Evolutionary conservation across 257 asterid genomes (phyloP), one percentile per base, ranked within the genome.

Genomic region (Lycium barbarum): DNA sequence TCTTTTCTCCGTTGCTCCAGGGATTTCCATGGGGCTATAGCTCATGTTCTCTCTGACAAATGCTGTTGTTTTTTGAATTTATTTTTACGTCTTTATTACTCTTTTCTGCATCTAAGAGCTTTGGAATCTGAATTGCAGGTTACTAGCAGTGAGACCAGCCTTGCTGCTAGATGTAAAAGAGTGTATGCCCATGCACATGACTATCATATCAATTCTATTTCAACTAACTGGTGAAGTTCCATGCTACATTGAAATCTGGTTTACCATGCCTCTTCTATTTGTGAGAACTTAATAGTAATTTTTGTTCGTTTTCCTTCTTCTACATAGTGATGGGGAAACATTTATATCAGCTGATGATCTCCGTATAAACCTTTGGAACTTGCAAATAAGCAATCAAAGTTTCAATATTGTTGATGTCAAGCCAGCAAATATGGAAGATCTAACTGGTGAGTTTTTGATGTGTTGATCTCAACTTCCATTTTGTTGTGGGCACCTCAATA

Each of bases 311-410:
- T 63, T 83, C 8, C 38, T 74, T 26, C 85, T 90, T 82, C 85
- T 79, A 76, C 87, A 72, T 93, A 94, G 98, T 89, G 98, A 94
- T 84, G 97, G 97, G 83, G 97, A 94, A 88, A 94, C 98, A 80
- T 94, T 94, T 90, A 92, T 94, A 94, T 94, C 98, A 83, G 97
- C 98, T 85, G 98, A 94, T 88, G 98, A 94, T 88, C 92, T 94
- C 59, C 92, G 97, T 79, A 89, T 94, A 88, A 94, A 94, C 89
- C 97, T 94, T 67, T 94, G 98, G 98, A 94, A 94, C 91, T 90
- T 94, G 91, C 96, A 94, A 89, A 92, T 94, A 84, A 94, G 97
- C 85, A 92, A 90, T 88, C 98, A 94, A 88, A 94, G 98, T 91
- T 94, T 93, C 90, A 94, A 94, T 88, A 93, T 94, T 57, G 97